Percentiles rank a stretch among this genome's conserved stretches.
These are phyloP conservation scores for Peziza echinospora DNA, from an alignment of 495 filamentous ascomycete species.

Conservation along the genomic window DNA sequence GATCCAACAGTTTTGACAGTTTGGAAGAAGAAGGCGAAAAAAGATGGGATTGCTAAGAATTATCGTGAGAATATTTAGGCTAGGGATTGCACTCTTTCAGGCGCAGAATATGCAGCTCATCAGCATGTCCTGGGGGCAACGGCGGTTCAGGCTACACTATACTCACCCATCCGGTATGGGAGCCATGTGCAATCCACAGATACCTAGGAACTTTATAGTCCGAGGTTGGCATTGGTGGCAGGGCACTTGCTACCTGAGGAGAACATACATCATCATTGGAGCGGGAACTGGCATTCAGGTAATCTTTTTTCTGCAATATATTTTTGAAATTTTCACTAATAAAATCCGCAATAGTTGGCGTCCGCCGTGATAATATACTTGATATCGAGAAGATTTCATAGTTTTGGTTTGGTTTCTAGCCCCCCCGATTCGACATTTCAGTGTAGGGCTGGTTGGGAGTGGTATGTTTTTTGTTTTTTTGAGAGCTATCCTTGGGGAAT, in stretches of 20 bases:
- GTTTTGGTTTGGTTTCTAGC: conserved; percentile 8
- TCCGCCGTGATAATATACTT: conserved; percentile 12
- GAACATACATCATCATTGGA: conserved; percentile 13
- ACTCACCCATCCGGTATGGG: not conserved
- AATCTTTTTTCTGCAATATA: too few species aligned
- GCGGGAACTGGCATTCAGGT: conserved; percentile 7
- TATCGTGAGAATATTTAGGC: conserved; percentile 3
- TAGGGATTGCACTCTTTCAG: conserved; percentile 17
- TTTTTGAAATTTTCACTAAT: too few species aligned
- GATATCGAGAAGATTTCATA: conserved; percentile 10
- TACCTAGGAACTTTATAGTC: conserved; percentile 1
- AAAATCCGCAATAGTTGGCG: too few species aligned
- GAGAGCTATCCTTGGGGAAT: conserved; percentile 2
- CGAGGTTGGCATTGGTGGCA: conserved; percentile 8
- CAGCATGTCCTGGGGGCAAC: conserved; percentile 13
- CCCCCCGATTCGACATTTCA: conserved; percentile 3
- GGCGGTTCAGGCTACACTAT: conserved; percentile 4
- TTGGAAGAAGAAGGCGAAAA: too few species aligned
- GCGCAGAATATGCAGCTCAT: conserved; percentile 19
- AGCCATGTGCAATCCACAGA: not conserved
- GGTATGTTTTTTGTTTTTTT: conserved; percentile 14
- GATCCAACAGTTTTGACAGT: too few species aligned
- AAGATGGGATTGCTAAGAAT: too few species aligned
- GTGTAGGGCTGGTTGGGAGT: conserved; percentile 15
- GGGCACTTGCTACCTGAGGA: conserved; percentile 10